A percentile compares a stretch with the other conserved stretches of the same genome.
phyloP scores from a whole-genome alignment of 768 basidiomycete species.

The Tricholoma matsutake region DNA sequence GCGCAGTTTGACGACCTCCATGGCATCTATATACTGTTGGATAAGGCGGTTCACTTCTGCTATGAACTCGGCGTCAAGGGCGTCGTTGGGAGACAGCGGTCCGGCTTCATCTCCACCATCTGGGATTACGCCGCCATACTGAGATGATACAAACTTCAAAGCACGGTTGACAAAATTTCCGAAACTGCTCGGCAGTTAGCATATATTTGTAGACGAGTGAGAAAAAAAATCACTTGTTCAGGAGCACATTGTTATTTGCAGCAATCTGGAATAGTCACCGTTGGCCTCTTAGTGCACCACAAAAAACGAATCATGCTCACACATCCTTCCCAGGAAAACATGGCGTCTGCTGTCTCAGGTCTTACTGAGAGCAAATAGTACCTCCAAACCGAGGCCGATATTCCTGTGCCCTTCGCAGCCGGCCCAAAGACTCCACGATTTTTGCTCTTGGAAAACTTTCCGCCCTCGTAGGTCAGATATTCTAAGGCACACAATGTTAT shows the following conservation, averaged over 20 bases:
- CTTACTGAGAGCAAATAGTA: slow-evolving; percentile 92
- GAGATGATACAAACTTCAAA: slow-evolving; percentile 88
- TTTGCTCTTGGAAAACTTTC: slow-evolving; percentile 97
- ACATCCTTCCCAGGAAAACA: slow-evolving; percentile 96
- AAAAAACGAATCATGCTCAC: slow-evolving; percentile 39
- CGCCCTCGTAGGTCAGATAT: slow-evolving; percentile 96
- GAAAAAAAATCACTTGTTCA: slow-evolving; percentile 70
- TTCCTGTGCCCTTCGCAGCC: slow-evolving; percentile 88
- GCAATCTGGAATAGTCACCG: slow-evolving; percentile 52
- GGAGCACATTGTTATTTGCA: slow-evolving; percentile 87
- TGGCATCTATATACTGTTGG: slow-evolving; percentile 75
- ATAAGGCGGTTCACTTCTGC: slow-evolving; percentile 75
- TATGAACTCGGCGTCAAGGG: slow-evolving; percentile 72
- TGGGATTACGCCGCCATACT: slow-evolving; percentile 77
- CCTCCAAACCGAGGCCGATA: slow-evolving; percentile 93
- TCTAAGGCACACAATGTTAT: slow-evolving; percentile 43
- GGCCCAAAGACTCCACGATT: slow-evolving; percentile 97
- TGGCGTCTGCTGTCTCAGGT: slow-evolving; percentile 91
- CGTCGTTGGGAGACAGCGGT: slow-evolving; percentile 64
- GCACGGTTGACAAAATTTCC: slow-evolving; percentile 97
- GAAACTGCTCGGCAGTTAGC: slow-evolving; percentile 48
- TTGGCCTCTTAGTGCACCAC: slow-evolving; percentile 6
- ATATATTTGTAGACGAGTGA: neutral
- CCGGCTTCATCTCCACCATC: slow-evolving; percentile 72
- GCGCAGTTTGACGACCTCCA: slow-evolving; percentile 91